These are phyloP conservation scores for Wickerhamomyces mucosus DNA, from an alignment of 805 yeast species.

Conservation along the genomic window DNA sequence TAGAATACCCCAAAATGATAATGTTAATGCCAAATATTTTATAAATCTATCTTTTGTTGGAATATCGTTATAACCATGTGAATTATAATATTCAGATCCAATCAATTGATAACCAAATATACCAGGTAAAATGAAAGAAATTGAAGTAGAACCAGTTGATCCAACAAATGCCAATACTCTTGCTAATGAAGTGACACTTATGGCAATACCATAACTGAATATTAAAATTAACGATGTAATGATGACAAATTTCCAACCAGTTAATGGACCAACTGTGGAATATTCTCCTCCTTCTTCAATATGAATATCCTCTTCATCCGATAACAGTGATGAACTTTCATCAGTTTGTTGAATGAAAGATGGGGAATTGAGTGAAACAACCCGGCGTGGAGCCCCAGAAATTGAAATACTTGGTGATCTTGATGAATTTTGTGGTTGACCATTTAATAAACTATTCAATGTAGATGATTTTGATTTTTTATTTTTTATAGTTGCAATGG, in stretches of 20 bases:
- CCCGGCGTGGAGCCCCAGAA: neutral
- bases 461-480: neutral
- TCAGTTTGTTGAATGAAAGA: slow-evolving; percentile 1
- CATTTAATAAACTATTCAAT: neutral
- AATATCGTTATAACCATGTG: slow-evolving; percentile 21
- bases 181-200: slow-evolving; percentile 64
- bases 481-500: slow-evolving; percentile 6
- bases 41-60: slow-evolving; percentile 19
- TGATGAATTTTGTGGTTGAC: neutral
- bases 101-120: slow-evolving; percentile 70
- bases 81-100: slow-evolving; percentile 32
- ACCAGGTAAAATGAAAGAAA: slow-evolving; percentile 87
- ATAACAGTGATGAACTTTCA: slow-evolving; percentile 5
- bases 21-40: slow-evolving; percentile 27
- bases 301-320: slow-evolving; percentile 19
- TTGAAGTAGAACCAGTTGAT: slow-evolving; percentile 87
- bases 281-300: slow-evolving; percentile 23
- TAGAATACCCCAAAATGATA: slow-evolving; percentile 38
- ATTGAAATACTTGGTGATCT: neutral
- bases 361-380: neutral
- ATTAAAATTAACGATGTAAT: slow-evolving; percentile 45
- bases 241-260: slow-evolving; percentile 32
- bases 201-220: slow-evolving; percentile 53
- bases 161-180: slow-evolving; percentile 82
- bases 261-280: slow-evolving; percentile 18